Evolutionary conservation across 2,329 filamentous ascomycete genomes (phyloP), one percentile per base, ranked within the genome.

Genomic region (Paecilomyces formosus): DNA sequence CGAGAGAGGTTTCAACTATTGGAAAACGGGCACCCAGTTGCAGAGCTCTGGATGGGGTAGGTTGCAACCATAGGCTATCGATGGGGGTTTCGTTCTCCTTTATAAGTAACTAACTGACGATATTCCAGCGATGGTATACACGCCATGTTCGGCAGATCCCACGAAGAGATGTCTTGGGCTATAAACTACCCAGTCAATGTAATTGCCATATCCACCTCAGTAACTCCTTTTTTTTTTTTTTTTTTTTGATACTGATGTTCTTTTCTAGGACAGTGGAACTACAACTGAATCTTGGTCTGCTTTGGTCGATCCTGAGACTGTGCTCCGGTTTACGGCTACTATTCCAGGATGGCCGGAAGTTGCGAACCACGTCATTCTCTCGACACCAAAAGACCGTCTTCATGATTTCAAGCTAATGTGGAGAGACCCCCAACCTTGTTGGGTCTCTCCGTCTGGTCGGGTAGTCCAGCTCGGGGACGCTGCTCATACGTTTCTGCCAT

Each of bases 1-100:
- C 51, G 55, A 26, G 35, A 59, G 4, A 51, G 58, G 15, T 59
- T 51, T 51, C 57, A 50, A 18, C 50, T 59, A 21, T 26, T 58
- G 22, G 53, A 58, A 39, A 39, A 39, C 11, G 31, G 31, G 31
- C 9, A 35, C 31, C 31, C 31, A 35, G 31, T 35, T 12, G 33
- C 33, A 35, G 8, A 35, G 33, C 33, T 35, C 33, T 15, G 33
- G 33, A 39, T 39, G 33, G 33, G 33, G 33, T 39, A 39, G n/a
- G 33, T 39, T 39, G 11, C 33, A 39, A 39, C 33, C 33, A 39
- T 39, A 39, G 1, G 12, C n/a, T 13, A 39, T 26, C 24, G 24
- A 26, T 26, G 24, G 24, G 12, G n/a, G 6, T 12, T 39, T 39
- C 11, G 2, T 39, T 39, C n/a, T 39, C 33, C n/a, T 39, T 39